Percentiles rank a stretch among this genome's conserved stretches.
These are phyloP conservation scores for Erysiphe pulchra DNA, from an alignment of 2,329 filamentous ascomycete species.

Conservation along the genomic window DNA sequence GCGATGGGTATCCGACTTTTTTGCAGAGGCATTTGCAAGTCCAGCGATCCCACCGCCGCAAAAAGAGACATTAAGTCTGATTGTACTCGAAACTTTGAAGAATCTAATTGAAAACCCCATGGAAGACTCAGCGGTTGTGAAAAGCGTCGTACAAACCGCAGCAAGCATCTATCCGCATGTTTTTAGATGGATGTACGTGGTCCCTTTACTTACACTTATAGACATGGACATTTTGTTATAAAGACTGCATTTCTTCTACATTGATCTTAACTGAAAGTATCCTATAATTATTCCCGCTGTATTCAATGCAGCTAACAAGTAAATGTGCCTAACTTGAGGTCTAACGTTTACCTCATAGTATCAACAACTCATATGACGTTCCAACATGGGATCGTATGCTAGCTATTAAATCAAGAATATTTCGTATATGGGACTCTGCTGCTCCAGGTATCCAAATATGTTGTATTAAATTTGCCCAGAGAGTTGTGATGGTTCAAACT, in stretches of 20 bases:
- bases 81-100: slow-evolving; percentile 54
- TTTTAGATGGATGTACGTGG: slow-evolving; percentile 78
- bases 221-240: background rate
- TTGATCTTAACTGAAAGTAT: background rate
- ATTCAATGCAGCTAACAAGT: no score
- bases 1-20: slow-evolving; percentile 88
- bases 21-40: slow-evolving; percentile 86
- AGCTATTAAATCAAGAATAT: slow-evolving; percentile 67
- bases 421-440: slow-evolving; percentile 68
- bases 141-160: slow-evolving; percentile 65
- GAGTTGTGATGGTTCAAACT: slow-evolving; percentile 77
- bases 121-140: slow-evolving; percentile 58
- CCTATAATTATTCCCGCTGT: no score
- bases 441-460: slow-evolving; percentile 58
- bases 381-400: slow-evolving; percentile 72
- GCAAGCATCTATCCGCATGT: slow-evolving; percentile 84
- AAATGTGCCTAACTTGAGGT: slow-evolving; percentile 3
- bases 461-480: slow-evolving; percentile 93
- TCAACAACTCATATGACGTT: slow-evolving; percentile 61
- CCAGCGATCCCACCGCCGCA: slow-evolving; percentile 52
- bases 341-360: slow-evolving; percentile 25
- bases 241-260: background rate
- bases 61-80: slow-evolving; percentile 57
- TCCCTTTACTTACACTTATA: slow-evolving; percentile 1
- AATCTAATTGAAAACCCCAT: slow-evolving; percentile 42